Evolutionary conservation across 108 stramenopile species (phyloP).

Genomic region (Nitzschia putrida): DNA sequence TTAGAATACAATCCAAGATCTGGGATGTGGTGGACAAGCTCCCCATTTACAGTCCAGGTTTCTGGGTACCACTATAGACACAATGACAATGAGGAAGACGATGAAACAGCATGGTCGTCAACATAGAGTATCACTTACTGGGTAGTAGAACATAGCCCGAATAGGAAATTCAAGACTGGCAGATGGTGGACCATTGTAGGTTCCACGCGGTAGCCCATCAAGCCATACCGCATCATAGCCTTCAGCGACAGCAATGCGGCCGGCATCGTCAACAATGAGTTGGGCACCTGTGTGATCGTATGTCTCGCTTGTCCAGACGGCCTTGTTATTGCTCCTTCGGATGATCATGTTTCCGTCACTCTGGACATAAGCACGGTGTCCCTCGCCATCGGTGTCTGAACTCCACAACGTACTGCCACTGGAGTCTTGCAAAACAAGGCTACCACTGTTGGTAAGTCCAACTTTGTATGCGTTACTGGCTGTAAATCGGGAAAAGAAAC

Average conservation of each 20-base stretch:
- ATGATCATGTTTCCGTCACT: constrained; percentile 39
- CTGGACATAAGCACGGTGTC: constrained; percentile 21
- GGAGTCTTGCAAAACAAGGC: constrained; percentile 19
- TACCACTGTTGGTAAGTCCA: constrained; percentile 12
- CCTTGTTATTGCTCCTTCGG: constrained; percentile 2
- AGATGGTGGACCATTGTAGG: constrained; percentile 24
- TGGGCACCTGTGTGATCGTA: constrained; percentile 24
- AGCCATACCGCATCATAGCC: constrained; percentile 29
- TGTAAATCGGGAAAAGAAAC: neutral
- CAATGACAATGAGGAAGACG: neutral
- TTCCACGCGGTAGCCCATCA: constrained; percentile 26
- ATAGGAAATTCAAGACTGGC: constrained; percentile 17
- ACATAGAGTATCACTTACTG: constrained; percentile 18
- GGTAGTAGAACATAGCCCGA: constrained; percentile 39
- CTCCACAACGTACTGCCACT: constrained; percentile 21
- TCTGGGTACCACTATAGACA: constrained; percentile 29
- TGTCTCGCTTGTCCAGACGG: constrained; percentile 27
- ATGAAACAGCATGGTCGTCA: neutral
- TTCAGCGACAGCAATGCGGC: constrained; percentile 26
- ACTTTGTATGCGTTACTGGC: constrained; percentile 22
- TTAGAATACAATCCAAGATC: constrained; percentile 19
- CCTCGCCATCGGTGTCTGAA: constrained; percentile 9
- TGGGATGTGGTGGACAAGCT: constrained; percentile 20
- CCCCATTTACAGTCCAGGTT: constrained; percentile 33
- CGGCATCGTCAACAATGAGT: constrained; percentile 28